These are phyloP conservation scores for Ambrosia artemisiifolia DNA, from an alignment of 129 eudicot species.

Conservation along the genomic window DNA sequence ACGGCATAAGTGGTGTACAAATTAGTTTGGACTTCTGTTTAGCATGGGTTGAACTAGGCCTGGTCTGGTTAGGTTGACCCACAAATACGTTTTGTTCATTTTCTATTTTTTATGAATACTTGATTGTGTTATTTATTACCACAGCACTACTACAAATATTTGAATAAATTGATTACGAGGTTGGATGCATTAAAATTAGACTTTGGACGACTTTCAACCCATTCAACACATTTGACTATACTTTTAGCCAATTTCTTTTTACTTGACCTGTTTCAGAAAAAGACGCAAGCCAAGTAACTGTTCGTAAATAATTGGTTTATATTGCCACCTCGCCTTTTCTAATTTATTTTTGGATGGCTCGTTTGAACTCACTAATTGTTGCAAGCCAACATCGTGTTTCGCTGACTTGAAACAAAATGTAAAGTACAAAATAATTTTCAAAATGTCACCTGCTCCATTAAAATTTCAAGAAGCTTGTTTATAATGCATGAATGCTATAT, in stretches of 20 bases:
- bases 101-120: no score
- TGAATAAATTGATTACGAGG: no score
- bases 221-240: no score
- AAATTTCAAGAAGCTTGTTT: conserved; percentile 11
- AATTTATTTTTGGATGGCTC: not conserved
- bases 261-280: not conserved
- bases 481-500: conserved; percentile 11
- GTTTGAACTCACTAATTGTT: conserved; percentile 6
- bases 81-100: no score
- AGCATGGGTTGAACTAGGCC: not conserved
- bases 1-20: not conserved
- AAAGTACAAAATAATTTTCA: not conserved
- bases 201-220: no score
- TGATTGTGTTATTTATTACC: no score
- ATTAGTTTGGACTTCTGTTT: not conserved
- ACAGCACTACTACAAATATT: no score
- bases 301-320: not conserved
- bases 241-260: not conserved
- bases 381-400: conserved; percentile 17
- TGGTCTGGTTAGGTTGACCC: no score
- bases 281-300: not conserved
- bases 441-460: not conserved
- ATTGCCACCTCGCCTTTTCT: not conserved
- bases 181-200: no score
- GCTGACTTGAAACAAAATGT: not conserved